These are phyloP conservation scores for Orbilia brochopaga DNA, from an alignment of 2,329 filamentous ascomycete species.

Conservation along the genomic window DNA sequence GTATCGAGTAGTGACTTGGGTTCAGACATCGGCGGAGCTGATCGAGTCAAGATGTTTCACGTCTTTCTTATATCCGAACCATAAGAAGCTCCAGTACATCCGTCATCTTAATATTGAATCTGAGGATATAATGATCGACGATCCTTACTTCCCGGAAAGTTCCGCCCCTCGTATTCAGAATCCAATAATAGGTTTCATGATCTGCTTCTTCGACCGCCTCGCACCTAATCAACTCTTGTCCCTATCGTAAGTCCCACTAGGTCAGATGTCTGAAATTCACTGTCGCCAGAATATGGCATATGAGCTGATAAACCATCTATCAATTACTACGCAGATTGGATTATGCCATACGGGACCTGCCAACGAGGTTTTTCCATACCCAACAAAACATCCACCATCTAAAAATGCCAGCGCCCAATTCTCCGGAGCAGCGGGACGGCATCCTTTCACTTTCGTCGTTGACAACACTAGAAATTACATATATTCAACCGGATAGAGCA, in stretches of 20 bases:
- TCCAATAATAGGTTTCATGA: background rate
- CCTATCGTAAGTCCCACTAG: background rate
- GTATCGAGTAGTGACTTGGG: background rate
- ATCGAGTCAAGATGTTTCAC: background rate
- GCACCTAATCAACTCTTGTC: background rate
- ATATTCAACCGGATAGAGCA: slow-evolving; percentile 1
- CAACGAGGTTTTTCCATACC: background rate
- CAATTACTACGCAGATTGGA: background rate
- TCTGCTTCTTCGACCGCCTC: background rate
- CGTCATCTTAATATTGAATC: background rate
- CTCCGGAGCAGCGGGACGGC: background rate
- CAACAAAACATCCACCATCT: slow-evolving; percentile 3
- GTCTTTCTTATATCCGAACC: background rate
- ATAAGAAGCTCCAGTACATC: background rate
- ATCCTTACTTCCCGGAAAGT: background rate
- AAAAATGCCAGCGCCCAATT: background rate
- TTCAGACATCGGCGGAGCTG: background rate
- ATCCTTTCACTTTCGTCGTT: background rate
- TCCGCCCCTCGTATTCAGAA: background rate
- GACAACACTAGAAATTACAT: background rate
- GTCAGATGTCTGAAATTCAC: background rate
- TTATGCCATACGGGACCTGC: background rate
- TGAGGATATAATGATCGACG: background rate
- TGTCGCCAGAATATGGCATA: background rate
- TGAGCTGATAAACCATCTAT: background rate